These are phyloP conservation scores for Suhomyces sp. DNA, from an alignment of 805 yeast species.

Conservation along the genomic window DNA sequence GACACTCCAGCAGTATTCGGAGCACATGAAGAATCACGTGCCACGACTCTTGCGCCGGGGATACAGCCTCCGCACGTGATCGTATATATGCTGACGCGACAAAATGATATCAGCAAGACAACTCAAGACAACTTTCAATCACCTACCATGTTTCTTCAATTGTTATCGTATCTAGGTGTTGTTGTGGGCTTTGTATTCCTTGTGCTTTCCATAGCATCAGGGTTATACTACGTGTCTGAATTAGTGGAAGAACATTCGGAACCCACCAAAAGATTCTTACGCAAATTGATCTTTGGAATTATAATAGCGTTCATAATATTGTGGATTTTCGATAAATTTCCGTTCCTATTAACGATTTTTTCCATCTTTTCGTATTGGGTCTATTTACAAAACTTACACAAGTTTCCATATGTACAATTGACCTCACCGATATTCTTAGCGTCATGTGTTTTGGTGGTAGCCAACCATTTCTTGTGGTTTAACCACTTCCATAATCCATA, in stretches of 20 bases:
- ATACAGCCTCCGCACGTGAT: not conserved
- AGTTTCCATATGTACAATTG: conserved; percentile 81
- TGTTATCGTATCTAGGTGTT: conserved; percentile 38
- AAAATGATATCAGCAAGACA: not conserved
- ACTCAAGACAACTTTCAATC: not conserved
- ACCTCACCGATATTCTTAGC: conserved; percentile 66
- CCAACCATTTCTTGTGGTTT: conserved; percentile 90
- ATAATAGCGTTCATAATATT: conserved; percentile 54
- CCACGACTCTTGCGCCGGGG: not conserved
- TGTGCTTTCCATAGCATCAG: conserved; percentile 71
- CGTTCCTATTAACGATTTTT: conserved; percentile 62
- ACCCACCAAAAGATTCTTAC: conserved; percentile 70
- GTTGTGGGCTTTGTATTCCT: conserved; percentile 40
- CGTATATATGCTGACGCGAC: not conserved
- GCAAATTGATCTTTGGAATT: conserved; percentile 60
- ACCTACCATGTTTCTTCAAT: conserved; percentile 31
- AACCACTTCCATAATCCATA: conserved; percentile 70
- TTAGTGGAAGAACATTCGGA: conserved; percentile 91
- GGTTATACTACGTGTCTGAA: conserved; percentile 86
- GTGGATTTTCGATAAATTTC: conserved; percentile 74
- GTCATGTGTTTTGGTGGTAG: conserved; percentile 68
- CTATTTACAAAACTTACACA: conserved; percentile 72
- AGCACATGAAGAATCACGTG: not conserved
- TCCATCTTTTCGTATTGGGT: conserved; percentile 68
- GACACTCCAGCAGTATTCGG: not conserved